These are phyloP conservation scores for Aspergillus homomorphus DNA, from an alignment of 495 filamentous ascomycete species.

Conservation along the genomic window DNA sequence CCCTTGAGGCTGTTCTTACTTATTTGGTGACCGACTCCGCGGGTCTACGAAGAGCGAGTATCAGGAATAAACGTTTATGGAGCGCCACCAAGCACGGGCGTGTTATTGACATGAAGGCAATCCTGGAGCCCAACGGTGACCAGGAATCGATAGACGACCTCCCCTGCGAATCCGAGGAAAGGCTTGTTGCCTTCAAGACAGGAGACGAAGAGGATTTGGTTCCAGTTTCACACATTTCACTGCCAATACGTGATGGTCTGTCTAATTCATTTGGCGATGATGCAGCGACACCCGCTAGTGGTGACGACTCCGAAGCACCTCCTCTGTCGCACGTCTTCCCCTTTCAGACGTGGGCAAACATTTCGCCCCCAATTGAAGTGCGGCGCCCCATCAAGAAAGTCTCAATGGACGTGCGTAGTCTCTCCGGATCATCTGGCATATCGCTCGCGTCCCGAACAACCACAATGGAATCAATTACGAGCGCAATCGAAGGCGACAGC, in stretches of 20 bases:
- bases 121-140: slow-evolving; percentile 67
- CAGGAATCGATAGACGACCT: slow-evolving; percentile 44
- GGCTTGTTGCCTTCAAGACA: slow-evolving; percentile 40
- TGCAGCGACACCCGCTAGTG: slow-evolving; percentile 25
- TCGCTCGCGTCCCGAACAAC: slow-evolving; percentile 74
- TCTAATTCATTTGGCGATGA: slow-evolving; percentile 21
- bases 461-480: slow-evolving; percentile 69
- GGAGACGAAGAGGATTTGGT: slow-evolving; percentile 39
- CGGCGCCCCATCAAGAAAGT: slow-evolving; percentile 64
- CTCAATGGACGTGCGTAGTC: slow-evolving; percentile 80
- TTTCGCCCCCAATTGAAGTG: slow-evolving; percentile 47
- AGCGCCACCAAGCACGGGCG: slow-evolving; percentile 75
- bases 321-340: slow-evolving; percentile 86
- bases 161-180: slow-evolving; percentile 38
- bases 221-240: slow-evolving; percentile 19
- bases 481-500: slow-evolving; percentile 76
- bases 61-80: slow-evolving; percentile 84
- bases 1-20: slow-evolving; percentile 90
- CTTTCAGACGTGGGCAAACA: slow-evolving; percentile 60
- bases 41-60: slow-evolving; percentile 76
- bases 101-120: slow-evolving; percentile 66
- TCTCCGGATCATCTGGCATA: slow-evolving; percentile 78
- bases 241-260: slow-evolving; percentile 25
- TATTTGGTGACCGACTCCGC: slow-evolving; percentile 84
- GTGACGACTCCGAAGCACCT: slow-evolving; percentile 48